Evolutionary conservation across 1,284 basidiomycete genomes (phyloP), one percentile per base, ranked within the genome.

Genomic region (Agroathelia rolfsii): DNA sequence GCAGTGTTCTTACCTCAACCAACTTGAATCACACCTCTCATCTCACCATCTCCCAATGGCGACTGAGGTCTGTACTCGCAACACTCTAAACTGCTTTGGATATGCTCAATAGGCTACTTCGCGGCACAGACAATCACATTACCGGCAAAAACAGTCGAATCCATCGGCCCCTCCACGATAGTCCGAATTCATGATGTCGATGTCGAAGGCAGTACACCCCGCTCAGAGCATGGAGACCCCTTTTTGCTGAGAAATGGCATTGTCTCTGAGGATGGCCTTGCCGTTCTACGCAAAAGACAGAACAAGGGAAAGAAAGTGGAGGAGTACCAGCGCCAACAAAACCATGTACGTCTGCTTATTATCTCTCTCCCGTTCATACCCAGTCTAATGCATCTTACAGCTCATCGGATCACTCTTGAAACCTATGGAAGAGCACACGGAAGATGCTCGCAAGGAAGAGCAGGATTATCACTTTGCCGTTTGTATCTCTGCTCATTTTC

Each of bases 321-420:
- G 31, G 59, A 60, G 18, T 94, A 84, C 52, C 89, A 96, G 45
- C 58, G 69, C 32, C 72, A 62, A 30, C 93, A 97, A 56, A 97
- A 97, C 63, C 63, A 75, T 39, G 83, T 84, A 37, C 24, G 64
- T 59, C 28, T 44, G 32, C 29, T 27, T 30, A 23, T 30, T 18
- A 10, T 18, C 28, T 25, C 33, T 34, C 20, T 23, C 39, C 31
- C 17, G 22, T 31, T 36, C 15, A 36, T 32, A 39, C 28, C 39
- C 35, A 32, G 30, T 32, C 11, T 22, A n/a, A n/a, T n/a, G n/a
- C n/a, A n/a, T n/a, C n/a, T 29, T 16, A 27, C 45, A 87, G 72
- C 80, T 94, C 42, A 96, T 97, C 42, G 55, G 62, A 21, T 72
- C 72, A 13, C 59, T 96, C 37, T 71, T 97, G 35, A 96, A 95